Conservation (phyloP, 208 protist genomes). For the Blastocrithidia nonstop region DNA sequence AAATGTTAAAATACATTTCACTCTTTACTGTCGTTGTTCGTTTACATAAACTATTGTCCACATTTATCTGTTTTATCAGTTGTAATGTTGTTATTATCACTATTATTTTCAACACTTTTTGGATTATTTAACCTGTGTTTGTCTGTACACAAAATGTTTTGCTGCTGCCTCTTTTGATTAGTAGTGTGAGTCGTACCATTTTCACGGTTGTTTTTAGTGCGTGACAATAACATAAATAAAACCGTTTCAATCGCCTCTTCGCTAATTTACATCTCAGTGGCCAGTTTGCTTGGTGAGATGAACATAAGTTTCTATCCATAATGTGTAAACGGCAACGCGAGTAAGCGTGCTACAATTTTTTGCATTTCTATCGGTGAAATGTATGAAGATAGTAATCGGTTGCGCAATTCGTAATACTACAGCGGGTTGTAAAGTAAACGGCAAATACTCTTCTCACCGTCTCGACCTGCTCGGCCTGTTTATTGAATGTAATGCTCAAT, state of each 20-base stretch:
- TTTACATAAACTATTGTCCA: slow-evolving; percentile 1
- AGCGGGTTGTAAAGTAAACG: slow-evolving; percentile 78
- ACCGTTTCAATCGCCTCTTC: slow-evolving; percentile 72
- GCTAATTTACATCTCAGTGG: slow-evolving; percentile 34
- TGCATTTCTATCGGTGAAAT: slow-evolving; percentile 45
- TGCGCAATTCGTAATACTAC: slow-evolving; percentile 91
- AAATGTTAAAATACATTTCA: too few species aligned
- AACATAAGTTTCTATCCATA: slow-evolving; percentile 32
- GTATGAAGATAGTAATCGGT: slow-evolving; percentile 29
- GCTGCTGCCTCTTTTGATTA: not conserved
- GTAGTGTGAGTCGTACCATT: too few species aligned
- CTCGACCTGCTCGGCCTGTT: slow-evolving; percentile 90
- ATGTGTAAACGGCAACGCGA: slow-evolving; percentile 21
- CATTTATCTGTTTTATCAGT: slow-evolving; percentile 4
- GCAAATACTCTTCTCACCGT: slow-evolving; percentile 71
- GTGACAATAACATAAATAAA: slow-evolving; percentile 47
- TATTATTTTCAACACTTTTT: too few species aligned
- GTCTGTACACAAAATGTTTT: not conserved
- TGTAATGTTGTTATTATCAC: not conserved
- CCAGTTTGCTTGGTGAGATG: slow-evolving; percentile 31
- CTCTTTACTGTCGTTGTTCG: not conserved
- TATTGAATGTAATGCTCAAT: slow-evolving; percentile 97
- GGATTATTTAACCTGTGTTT: too few species aligned
- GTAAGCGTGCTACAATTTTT: slow-evolving; percentile 23
- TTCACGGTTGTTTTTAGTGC: too few species aligned